Evolutionary conservation across 2,329 filamentous ascomycete species (phyloP).

Genomic region (Fusarium mexicanum): DNA sequence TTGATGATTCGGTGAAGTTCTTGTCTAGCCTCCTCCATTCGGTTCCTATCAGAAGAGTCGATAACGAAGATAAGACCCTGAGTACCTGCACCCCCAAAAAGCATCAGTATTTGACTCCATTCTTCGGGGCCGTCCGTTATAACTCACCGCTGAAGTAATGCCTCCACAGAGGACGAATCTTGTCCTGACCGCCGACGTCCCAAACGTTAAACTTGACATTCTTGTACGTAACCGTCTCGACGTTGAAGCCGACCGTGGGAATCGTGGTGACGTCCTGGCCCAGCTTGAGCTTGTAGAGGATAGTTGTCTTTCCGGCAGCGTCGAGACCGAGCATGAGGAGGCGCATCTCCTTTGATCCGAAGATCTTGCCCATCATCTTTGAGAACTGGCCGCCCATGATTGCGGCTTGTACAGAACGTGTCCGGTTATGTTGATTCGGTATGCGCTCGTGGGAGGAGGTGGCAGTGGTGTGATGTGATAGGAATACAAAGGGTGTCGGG

Average conservation of each 20-base stretch:
- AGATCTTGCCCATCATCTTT: slow-evolving; percentile 98
- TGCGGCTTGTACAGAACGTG: slow-evolving; percentile 16
- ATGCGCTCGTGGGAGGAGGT: background rate
- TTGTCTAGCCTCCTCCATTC: slow-evolving; percentile 91
- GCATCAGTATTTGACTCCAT: background rate
- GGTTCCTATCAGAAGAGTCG: slow-evolving; percentile 89
- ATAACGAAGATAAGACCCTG: slow-evolving; percentile 99
- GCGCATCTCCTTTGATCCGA: slow-evolving; percentile 99
- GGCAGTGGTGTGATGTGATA: background rate
- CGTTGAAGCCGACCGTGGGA: slow-evolving; percentile 98
- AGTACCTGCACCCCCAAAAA: slow-evolving; percentile 70
- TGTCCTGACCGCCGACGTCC: slow-evolving; percentile 99
- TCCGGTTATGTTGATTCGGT: background rate
- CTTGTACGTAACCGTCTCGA: slow-evolving; percentile 98
- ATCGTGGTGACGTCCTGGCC: slow-evolving; percentile 98
- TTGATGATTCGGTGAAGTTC: slow-evolving; percentile 98
- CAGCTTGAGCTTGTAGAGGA: slow-evolving; percentile 98
- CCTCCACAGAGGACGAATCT: slow-evolving; percentile 96
- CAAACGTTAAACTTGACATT: slow-evolving; percentile 99
- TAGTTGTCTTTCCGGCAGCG: slow-evolving; percentile 98
- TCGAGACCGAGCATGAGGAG: slow-evolving; percentile 98
- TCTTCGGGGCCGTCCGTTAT: background rate
- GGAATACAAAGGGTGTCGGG: background rate
- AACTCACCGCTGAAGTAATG: slow-evolving; percentile 88
- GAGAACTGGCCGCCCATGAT: slow-evolving; percentile 93